phyloP scores from a whole-genome alignment of 2,329 filamentous ascomycete genomes.

The Zarea fungicola region DNA sequence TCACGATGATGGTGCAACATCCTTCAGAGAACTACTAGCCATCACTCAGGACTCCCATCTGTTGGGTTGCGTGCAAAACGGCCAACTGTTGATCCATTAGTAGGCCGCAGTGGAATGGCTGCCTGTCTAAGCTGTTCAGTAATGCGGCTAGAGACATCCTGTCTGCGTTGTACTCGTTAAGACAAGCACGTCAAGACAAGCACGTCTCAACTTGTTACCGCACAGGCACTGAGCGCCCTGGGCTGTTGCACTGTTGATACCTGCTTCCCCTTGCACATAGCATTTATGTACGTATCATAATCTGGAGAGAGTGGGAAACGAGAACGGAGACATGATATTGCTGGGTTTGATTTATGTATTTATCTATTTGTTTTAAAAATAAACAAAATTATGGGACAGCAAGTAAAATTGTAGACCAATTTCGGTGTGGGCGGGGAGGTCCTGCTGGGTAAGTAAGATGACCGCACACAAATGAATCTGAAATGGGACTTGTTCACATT shows the following conservation, averaged over 20 bases:
- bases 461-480: too few species aligned
- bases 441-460: too few species aligned
- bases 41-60: not conserved
- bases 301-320: not conserved
- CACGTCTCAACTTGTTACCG: constrained; percentile 8
- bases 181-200: not conserved
- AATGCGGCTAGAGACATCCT: not conserved
- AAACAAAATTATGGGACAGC: not conserved
- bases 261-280: not conserved
- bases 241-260: not conserved
- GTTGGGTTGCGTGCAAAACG: not conserved
- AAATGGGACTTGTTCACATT: too few species aligned
- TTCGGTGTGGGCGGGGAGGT: too few species aligned
- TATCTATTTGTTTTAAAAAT: not conserved
- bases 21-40: not conserved
- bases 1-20: not conserved
- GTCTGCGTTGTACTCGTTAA: not conserved
- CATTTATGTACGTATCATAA: not conserved
- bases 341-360: not conserved
- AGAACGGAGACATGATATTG: not conserved
- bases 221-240: not conserved
- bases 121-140: not conserved
- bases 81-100: constrained; percentile 5
- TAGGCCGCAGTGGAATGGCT: constrained; percentile 7
- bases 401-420: too few species aligned